Conservation (phyloP, 2,329 filamentous ascomycete genomes). For the Alternaria solani region DNA sequence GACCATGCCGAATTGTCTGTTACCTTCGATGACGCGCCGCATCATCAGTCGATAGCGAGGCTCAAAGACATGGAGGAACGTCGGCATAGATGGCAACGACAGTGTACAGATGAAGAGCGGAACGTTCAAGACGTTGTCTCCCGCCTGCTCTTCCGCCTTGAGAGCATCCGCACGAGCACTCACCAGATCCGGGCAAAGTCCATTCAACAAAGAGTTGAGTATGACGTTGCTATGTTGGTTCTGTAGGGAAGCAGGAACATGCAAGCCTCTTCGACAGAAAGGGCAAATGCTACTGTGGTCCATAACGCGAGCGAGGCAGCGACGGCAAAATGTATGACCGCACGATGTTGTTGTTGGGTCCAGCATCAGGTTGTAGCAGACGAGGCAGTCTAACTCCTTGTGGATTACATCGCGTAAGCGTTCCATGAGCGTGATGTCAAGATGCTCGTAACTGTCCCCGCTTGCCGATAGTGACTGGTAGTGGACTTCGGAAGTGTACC, state of each 20-base stretch:
- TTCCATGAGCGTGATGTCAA: slow-evolving; percentile 63
- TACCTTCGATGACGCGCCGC: slow-evolving; percentile 74
- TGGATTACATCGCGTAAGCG: slow-evolving; percentile 69
- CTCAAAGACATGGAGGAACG: slow-evolving; percentile 90
- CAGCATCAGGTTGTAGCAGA: slow-evolving; percentile 83
- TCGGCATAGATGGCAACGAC: slow-evolving; percentile 81
- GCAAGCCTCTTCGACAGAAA: slow-evolving; percentile 74
- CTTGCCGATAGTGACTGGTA: slow-evolving; percentile 55
- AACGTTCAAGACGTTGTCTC: slow-evolving; percentile 65
- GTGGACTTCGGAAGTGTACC: slow-evolving; percentile 63
- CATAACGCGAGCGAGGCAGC: slow-evolving; percentile 77
- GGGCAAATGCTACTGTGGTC: slow-evolving; percentile 83
- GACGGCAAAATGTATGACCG: slow-evolving; percentile 87
- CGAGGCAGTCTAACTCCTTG: slow-evolving; percentile 83
- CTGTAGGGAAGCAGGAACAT: slow-evolving; percentile 59
- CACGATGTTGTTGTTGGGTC: slow-evolving; percentile 86
- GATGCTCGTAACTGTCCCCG: slow-evolving; percentile 47
- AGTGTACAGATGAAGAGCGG: slow-evolving; percentile 81
- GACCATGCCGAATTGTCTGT: slow-evolving; percentile 85
- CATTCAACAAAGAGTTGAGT: slow-evolving; percentile 68
- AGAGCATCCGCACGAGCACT: slow-evolving; percentile 65
- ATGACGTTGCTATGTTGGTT: slow-evolving; percentile 67
- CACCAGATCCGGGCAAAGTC: slow-evolving; percentile 73
- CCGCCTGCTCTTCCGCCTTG: slow-evolving; percentile 65
- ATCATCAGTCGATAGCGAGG: slow-evolving; percentile 93